A percentile compares a stretch with the other conserved stretches of the same genome.
Evolutionary conservation across 495 filamentous ascomycete genomes (phyloP).

Genomic region (Lophiostoma macrostomum): DNA sequence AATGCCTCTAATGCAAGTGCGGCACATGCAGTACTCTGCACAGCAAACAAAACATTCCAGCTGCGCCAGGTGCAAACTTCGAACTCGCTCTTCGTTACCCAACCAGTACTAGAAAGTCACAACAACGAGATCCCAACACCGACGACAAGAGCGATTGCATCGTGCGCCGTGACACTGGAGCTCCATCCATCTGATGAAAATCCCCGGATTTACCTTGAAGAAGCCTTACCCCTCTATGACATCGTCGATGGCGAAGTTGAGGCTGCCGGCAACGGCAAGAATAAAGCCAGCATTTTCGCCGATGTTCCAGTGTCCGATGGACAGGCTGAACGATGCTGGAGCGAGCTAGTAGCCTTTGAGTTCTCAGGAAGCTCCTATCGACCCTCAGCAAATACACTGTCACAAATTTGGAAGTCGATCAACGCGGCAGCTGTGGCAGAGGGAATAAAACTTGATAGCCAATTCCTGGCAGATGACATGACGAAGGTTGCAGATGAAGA

Average conservation of each 20-base stretch:
- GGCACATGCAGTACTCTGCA: slow-evolving; percentile 71
- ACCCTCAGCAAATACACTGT: slow-evolving; percentile 31
- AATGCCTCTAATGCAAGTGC: slow-evolving; percentile 38
- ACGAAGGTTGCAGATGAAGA: slow-evolving; percentile 44
- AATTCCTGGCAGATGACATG: slow-evolving; percentile 49
- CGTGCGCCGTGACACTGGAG: slow-evolving; percentile 72
- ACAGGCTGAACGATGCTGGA: slow-evolving; percentile 41
- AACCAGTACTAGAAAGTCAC: slow-evolving; percentile 41
- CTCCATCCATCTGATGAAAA: slow-evolving; percentile 30
- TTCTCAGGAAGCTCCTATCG: slow-evolving; percentile 33
- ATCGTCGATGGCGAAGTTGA: slow-evolving; percentile 24
- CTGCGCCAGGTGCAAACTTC: slow-evolving; percentile 89
- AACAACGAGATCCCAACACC: slow-evolving; percentile 38
- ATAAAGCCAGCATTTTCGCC: slow-evolving; percentile 37
- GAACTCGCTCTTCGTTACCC: slow-evolving; percentile 73
- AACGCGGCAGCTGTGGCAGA: slow-evolving; percentile 24
- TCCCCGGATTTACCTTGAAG: slow-evolving; percentile 32
- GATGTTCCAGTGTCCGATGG: slow-evolving; percentile 41
- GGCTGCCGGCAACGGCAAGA: slow-evolving; percentile 25
- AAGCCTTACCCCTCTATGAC: slow-evolving; percentile 36
- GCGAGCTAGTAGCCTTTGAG: slow-evolving; percentile 42
- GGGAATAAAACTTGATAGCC: slow-evolving; percentile 31
- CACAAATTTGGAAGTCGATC: slow-evolving; percentile 39
- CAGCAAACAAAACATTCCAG: slow-evolving; percentile 65
- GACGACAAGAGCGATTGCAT: slow-evolving; percentile 61